Evolutionary conservation across 352 stramenopile genomes (phyloP).

Genomic region (Achlya hypogyna): DNA sequence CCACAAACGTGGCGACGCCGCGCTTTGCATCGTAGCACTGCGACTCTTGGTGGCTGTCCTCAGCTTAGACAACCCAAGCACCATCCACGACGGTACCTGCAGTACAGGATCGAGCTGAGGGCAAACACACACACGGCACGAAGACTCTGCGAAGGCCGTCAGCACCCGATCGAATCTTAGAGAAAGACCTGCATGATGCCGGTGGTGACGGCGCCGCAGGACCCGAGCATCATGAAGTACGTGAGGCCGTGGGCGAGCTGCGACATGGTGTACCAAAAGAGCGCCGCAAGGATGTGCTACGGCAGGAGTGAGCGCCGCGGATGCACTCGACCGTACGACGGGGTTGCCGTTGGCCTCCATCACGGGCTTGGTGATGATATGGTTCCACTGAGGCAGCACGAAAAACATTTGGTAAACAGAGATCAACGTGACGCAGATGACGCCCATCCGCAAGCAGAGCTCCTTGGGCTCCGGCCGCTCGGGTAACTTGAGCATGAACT

Average conservation of each 20-base stretch:
- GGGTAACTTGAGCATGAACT: conserved; percentile 73
- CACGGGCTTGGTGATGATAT: conserved; percentile 66
- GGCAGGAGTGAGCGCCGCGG: neutral
- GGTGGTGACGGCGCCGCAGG: conserved; percentile 71
- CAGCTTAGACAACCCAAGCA: neutral
- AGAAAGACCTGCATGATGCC: conserved; percentile 61
- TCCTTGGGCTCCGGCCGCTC: conserved; percentile 64
- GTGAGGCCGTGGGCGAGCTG: conserved; percentile 74
- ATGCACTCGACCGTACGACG: conserved; percentile 25
- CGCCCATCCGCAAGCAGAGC: conserved; percentile 71
- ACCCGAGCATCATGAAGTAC: conserved; percentile 78
- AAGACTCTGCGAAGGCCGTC: conserved; percentile 30
- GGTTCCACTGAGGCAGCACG: conserved; percentile 66
- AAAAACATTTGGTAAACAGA: conserved; percentile 71
- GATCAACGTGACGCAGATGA: conserved; percentile 60
- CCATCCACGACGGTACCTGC: conserved; percentile 24
- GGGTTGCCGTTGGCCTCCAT: conserved; percentile 61
- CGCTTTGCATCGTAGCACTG: conserved; percentile 81
- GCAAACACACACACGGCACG: conserved; percentile 77
- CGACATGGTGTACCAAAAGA: conserved; percentile 64
- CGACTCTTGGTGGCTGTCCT: conserved; percentile 58
- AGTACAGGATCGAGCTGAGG: conserved; percentile 78
- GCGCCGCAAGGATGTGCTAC: conserved; percentile 45
- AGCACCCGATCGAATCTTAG: neutral
- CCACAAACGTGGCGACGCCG: conserved; percentile 68